Conservation (phyloP, 1,284 basidiomycete species). For the Heimioporus retisporus region DNA sequence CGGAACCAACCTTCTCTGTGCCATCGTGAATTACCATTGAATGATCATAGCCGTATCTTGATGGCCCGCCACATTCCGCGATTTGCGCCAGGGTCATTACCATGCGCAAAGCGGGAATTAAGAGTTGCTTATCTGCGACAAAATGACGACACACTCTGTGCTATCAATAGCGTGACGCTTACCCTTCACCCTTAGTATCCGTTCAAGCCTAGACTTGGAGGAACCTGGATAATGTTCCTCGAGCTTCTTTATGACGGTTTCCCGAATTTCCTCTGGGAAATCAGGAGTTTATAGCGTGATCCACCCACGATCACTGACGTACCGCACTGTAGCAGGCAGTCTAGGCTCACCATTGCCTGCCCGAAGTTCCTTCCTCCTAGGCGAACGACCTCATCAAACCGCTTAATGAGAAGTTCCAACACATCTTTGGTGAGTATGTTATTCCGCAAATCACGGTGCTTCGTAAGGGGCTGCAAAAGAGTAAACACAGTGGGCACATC, state of each 20-base stretch:
- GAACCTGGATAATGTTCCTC: background rate
- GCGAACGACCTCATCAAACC: too few species aligned
- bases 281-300: background rate
- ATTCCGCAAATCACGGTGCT: too few species aligned
- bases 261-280: slow-evolving; percentile 20
- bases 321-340: slow-evolving; percentile 32
- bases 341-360: slow-evolving; percentile 5
- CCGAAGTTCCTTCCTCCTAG: too few species aligned
- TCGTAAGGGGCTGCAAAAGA: too few species aligned
- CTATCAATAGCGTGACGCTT: background rate
- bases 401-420: too few species aligned
- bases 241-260: slow-evolving; percentile 17
- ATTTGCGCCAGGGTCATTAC: slow-evolving; percentile 24
- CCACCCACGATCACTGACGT: background rate
- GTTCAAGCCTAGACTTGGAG: background rate
- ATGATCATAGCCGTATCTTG: too few species aligned
- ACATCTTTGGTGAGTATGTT: too few species aligned
- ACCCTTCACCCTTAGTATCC: slow-evolving; percentile 28
- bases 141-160: too few species aligned
- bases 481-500: slow-evolving; percentile 22
- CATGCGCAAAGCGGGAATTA: slow-evolving; percentile 30
- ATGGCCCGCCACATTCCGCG: slow-evolving; percentile 16
- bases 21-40: too few species aligned
- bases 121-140: slow-evolving; percentile 16
- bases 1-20: too few species aligned